Percentiles rank a stretch among this genome's conserved stretches.
These are phyloP conservation scores for Didymella segeticola DNA, from an alignment of 2,329 filamentous ascomycete species.

Conservation along the genomic window DNA sequence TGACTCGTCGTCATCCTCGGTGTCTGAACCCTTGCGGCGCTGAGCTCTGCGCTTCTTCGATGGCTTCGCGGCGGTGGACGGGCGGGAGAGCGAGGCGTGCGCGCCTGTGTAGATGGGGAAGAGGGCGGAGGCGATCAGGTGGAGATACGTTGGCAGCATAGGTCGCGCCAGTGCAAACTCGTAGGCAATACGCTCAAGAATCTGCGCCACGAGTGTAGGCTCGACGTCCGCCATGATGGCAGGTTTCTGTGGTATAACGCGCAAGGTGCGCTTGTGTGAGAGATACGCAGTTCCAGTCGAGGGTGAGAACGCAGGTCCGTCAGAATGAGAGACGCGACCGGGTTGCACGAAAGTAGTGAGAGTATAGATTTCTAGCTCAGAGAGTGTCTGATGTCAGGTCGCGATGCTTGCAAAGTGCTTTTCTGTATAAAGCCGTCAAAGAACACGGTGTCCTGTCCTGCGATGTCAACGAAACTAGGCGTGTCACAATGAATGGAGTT, in stretches of 20 bases:
- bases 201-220: slow-evolving; percentile 36
- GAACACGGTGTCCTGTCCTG: slow-evolving; percentile 12
- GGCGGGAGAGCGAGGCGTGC: slow-evolving; percentile 83
- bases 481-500: background rate
- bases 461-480: background rate
- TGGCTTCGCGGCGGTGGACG: slow-evolving; percentile 76
- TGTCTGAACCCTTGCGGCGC: slow-evolving; percentile 7
- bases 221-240: slow-evolving; percentile 40
- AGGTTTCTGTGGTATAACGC: background rate
- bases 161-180: slow-evolving; percentile 52
- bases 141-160: slow-evolving; percentile 63
- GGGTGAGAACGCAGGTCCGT: background rate
- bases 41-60: slow-evolving; percentile 55
- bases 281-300: no score
- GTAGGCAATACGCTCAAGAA: slow-evolving; percentile 48
- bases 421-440: slow-evolving; percentile 1
- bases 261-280: background rate
- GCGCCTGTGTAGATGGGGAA: slow-evolving; percentile 85
- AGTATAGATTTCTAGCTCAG: no score
- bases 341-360: no score
- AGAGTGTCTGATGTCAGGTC: background rate
- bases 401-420: background rate
- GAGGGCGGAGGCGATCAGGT: slow-evolving; percentile 72
- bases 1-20: slow-evolving; percentile 31
- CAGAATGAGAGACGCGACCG: no score